These are phyloP conservation scores for Kluyveromyces dobzhanskii DNA, from an alignment of 805 yeast species.

Conservation along the genomic window DNA sequence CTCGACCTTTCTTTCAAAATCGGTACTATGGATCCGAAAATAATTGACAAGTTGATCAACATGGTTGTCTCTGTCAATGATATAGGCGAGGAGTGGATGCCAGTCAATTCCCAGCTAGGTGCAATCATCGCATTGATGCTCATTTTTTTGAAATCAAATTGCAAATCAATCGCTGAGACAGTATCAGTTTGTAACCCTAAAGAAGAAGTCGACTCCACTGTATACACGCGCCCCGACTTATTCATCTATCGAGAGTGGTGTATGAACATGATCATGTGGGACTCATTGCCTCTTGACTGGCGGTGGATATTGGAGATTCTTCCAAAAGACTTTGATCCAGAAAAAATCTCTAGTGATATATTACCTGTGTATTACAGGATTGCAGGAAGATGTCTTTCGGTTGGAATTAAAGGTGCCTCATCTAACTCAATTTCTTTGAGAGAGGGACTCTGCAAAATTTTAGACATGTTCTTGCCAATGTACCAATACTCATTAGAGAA, in stretches of 20 bases:
- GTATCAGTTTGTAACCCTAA: slow-evolving; percentile 40
- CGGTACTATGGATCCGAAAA: slow-evolving; percentile 6
- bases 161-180: slow-evolving; percentile 48
- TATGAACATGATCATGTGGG: slow-evolving; percentile 66
- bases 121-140: slow-evolving; percentile 69
- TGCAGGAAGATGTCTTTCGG: slow-evolving; percentile 66
- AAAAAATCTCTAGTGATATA: slow-evolving; percentile 46
- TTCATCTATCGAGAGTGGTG: slow-evolving; percentile 58
- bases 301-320: slow-evolving; percentile 17
- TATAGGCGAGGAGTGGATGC: slow-evolving; percentile 23
- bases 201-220: slow-evolving; percentile 4
- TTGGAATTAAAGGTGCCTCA: slow-evolving; percentile 74
- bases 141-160: slow-evolving; percentile 61
- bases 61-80: slow-evolving; percentile 16
- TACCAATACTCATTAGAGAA: slow-evolving; percentile 31
- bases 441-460: slow-evolving; percentile 29
- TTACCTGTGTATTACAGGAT: slow-evolving; percentile 54
- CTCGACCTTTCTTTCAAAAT: slow-evolving; percentile 5
- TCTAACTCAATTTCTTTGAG: slow-evolving; percentile 47
- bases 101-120: slow-evolving; percentile 44
- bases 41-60: slow-evolving; percentile 10
- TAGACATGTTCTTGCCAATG: slow-evolving; percentile 26
- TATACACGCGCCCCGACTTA: slow-evolving; percentile 70
- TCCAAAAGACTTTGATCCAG: slow-evolving; percentile 6
- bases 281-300: slow-evolving; percentile 38